Base-by-base conservation (phyloP, 2,329 filamentous ascomycete species). In the Hymenoscyphus fructigenus region DNA sequence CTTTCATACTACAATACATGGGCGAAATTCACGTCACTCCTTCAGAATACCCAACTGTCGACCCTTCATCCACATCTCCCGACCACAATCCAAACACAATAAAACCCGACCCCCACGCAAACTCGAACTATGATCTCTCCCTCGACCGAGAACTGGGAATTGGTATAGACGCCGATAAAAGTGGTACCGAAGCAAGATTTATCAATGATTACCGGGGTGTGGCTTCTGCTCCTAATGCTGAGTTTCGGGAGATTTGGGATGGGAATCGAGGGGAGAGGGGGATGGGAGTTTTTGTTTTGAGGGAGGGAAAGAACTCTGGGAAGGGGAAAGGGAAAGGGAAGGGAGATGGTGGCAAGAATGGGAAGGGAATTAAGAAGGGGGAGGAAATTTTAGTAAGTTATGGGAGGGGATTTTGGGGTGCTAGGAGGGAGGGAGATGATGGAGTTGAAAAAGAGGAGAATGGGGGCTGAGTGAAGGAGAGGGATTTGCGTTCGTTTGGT, bases 181-280 rank as follows among this genome's bases (percentile, higher is more conserved):
- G 76, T 61, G 87, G 87, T 12, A 90, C 89, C 71, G 88, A 90
- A 77, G 87, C 84, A 1, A 79, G 88, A 10, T 90, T 88, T 69
- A 81, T 89, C 57, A 90, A 90, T 72, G 88, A 90, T 75, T 90
- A 86, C 70, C 79, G 88, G 6, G 86, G 87, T 3, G 80, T 89
- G 1, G 77, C 78, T 14, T 69, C 66, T 7, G 62, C 59, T 41
- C 67, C 72, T 3, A 75, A 75, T 65, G 74, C 73, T 2, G 85
- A 87, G 77, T 89, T 88, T 69, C 79, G 78, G 53, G 82, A 84
- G 67, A 82, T 82, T 1, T 88, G 85, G 84, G 84, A 86, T 74
- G 75, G 76, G 69, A 74, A 79, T 28, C 80, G 78, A 58, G 78
- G 79, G 4, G 80, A 88, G 77, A 78, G 80, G 57, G 83, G 81